Conservation (phyloP, 2,329 filamentous ascomycete genomes). For the Grosmannia huntii region DNA sequence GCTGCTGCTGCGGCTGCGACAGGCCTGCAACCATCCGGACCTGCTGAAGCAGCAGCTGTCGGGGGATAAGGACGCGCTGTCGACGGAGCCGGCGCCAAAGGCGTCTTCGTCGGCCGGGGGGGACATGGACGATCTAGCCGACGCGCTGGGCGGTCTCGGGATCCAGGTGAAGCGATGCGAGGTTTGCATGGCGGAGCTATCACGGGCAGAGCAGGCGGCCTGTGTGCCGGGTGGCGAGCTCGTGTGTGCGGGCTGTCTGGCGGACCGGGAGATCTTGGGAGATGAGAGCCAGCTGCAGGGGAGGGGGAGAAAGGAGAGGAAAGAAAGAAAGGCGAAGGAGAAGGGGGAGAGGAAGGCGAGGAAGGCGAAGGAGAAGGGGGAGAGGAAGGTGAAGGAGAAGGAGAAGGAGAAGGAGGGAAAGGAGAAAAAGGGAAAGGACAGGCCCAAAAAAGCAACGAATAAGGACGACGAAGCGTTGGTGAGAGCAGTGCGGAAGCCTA, state of each 20-base stretch:
- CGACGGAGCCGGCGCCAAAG: conserved; percentile 42
- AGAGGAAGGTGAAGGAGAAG: conserved; percentile 21
- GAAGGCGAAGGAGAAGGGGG: conserved; percentile 21
- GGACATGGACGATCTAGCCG: conserved; percentile 71
- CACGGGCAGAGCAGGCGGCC: conserved; percentile 33
- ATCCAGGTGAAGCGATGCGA: conserved; percentile 70
- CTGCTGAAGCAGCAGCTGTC: conserved; percentile 75
- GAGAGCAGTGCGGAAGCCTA: conserved; percentile 20
- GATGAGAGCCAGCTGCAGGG: conserved; percentile 24
- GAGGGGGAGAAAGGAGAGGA: conserved; percentile 22
- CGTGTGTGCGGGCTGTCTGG: conserved; percentile 60
- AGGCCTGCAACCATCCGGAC: conserved; percentile 90
- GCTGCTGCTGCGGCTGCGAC: conserved; percentile 75
- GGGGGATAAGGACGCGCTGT: conserved; percentile 75
- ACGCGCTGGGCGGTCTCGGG: conserved; percentile 74
- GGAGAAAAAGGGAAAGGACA: conserved; percentile 19
- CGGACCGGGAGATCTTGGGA: conserved; percentile 55
- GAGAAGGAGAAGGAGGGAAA: conserved; percentile 25
- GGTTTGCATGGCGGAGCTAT: conserved; percentile 63
- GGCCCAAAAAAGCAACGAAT: conserved; percentile 11
- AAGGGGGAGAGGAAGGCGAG: conserved; percentile 23
- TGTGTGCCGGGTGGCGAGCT: conserved; percentile 24
- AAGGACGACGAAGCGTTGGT: neutral
- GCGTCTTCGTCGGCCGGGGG: conserved; percentile 38
- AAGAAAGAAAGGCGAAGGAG: conserved; percentile 21